phyloP scores from a whole-genome alignment of 148 eudicot species.

The Talinum fruticosum region DNA sequence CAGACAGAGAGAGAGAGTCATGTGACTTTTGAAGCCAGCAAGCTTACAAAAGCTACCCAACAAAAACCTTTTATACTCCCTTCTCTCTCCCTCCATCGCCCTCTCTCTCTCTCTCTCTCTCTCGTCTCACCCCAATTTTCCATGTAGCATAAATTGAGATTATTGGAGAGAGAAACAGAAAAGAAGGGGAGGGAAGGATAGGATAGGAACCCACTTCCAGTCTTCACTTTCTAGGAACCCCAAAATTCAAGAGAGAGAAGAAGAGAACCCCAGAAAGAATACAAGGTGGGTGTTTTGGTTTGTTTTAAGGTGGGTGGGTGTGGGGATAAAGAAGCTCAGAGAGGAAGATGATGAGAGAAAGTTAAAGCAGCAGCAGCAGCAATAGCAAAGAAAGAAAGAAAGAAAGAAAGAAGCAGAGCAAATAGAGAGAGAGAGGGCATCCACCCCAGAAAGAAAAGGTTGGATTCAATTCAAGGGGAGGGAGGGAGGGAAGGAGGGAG shows the following conservation, averaged over 20 bases:
- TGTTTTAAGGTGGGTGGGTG: not conserved
- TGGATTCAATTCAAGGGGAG: not conserved
- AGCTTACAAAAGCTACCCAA: conserved; percentile 37
- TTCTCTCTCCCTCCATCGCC: too few species aligned
- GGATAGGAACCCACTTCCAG: conserved; percentile 15
- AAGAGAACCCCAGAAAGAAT: not conserved
- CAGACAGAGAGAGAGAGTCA: conserved; percentile 23
- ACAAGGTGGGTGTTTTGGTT: not conserved
- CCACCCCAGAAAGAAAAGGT: too few species aligned
- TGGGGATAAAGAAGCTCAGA: conserved; percentile 9
- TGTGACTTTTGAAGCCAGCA: conserved; percentile 36
- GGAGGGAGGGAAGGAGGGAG: too few species aligned
- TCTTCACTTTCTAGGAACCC: conserved; percentile 8
- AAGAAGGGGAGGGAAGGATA: not conserved
- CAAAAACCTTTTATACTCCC: conserved; percentile 26
- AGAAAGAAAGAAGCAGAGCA: not conserved
- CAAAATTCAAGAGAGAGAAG: not conserved
- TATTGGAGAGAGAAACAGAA: not conserved
- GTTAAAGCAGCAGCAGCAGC: not conserved
- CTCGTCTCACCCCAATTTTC: not conserved
- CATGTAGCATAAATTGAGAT: not conserved
- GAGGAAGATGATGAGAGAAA: not conserved
- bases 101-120: not conserved
- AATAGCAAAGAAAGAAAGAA: not conserved
- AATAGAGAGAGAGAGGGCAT: too few species aligned